Evolutionary conservation across 208 protist species (phyloP), one percentile per base, ranked within the genome.

Genomic region (Acanthamoeba royreba): DNA sequence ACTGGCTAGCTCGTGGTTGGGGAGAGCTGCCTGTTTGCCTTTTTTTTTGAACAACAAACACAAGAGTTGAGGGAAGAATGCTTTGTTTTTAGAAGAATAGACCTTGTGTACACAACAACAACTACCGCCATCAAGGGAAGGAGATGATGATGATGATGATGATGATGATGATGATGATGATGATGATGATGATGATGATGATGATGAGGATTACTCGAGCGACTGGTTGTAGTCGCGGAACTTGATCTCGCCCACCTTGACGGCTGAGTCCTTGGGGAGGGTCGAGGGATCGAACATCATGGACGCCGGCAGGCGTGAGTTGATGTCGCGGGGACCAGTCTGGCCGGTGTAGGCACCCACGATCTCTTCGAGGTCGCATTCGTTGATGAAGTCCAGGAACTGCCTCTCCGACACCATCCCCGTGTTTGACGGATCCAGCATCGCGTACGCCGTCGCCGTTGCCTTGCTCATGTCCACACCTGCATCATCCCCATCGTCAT

Each of bases 231-330:
- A 90, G 83, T 90, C 83, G 17, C 83, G 83, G 83, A 49, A 90
- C 40, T 90, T 55, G 83, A 90, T 90, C 83, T 90, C 35, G 83
- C 52, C 52, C 31, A 66, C 83, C 83, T 90, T 55, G 35, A 66
- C 47, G 47, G 43, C 52, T 38, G 83, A 49, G 83, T 90, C 52
- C 83, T 90, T 90, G 83, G 83, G 83, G 47, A 90, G 83, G 13
- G 83, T 69, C 1, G 83, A 90, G n/a, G 83, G 83, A 31, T 90
- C 83, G 83, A 90, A 90, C 83, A 90, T 90, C 83, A 90, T 90
- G 25, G 28, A 46, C 46, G 33, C 35, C n/a, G 83, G 83, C 83
- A 90, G 83, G 31, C 46, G 43, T 31, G 83, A 58, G 83, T 13
- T 19, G 49, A 90, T 66, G 53, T 90, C 83, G 25, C 35, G 25